Evolutionary conservation across 192 early-diverging fungal species (phyloP).

Genomic region (Umbelopsis isabellina): DNA sequence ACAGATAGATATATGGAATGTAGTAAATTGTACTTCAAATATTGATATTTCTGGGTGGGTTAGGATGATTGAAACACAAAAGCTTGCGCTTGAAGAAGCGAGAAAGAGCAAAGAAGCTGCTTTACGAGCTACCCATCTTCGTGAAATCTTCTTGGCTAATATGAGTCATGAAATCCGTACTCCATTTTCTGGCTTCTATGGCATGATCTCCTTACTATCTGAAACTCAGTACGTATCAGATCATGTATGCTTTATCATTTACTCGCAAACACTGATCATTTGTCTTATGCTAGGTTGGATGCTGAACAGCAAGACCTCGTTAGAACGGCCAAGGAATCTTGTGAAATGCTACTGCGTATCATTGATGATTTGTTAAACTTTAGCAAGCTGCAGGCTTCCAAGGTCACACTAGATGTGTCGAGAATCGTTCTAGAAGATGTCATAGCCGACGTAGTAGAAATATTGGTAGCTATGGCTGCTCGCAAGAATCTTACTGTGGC

Average conservation of each 20-base stretch:
- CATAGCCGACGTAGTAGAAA: constrained; percentile 55
- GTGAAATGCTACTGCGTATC: constrained; percentile 53
- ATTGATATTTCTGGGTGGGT: background rate
- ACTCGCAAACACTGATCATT: background rate
- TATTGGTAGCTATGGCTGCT: constrained; percentile 64
- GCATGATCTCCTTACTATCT: constrained; percentile 50
- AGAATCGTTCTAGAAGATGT: constrained; percentile 49
- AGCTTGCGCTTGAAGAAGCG: constrained; percentile 35
- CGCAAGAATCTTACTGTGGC: constrained; percentile 63
- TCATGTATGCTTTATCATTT: background rate
- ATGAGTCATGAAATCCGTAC: constrained; percentile 48
- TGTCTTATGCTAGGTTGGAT: constrained; percentile 26
- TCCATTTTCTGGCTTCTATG: constrained; percentile 54
- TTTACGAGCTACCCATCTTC: constrained; percentile 33
- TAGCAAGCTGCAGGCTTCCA: constrained; percentile 52
- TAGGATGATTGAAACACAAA: constrained; percentile 43
- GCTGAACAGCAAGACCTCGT: constrained; percentile 55
- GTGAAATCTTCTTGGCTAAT: constrained; percentile 39
- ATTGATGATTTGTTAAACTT: constrained; percentile 56
- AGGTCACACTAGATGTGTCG: constrained; percentile 48
- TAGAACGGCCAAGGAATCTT: constrained; percentile 52
- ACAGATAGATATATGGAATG: background rate
- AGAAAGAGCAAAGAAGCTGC: constrained; percentile 41
- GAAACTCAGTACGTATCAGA: constrained; percentile 34
- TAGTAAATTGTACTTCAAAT: background rate